Percentiles rank a stretch among this genome's conserved stretches.
phyloP scores from a whole-genome alignment of 495 filamentous ascomycete species.

The Hypomontagnella submonticulosa region DNA sequence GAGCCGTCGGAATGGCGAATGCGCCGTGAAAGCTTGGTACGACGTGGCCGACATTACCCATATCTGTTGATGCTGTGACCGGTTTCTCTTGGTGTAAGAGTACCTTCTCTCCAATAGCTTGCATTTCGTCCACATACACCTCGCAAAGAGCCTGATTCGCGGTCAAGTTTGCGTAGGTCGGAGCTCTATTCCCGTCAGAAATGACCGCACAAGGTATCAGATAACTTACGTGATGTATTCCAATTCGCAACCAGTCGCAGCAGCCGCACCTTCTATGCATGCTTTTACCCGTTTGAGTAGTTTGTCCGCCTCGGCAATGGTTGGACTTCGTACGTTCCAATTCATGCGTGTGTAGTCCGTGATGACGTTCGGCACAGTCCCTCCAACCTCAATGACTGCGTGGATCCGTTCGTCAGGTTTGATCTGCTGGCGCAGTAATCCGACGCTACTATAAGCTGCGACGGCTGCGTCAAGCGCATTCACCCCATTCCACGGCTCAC shows the following conservation, averaged over 20 bases:
- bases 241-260: slow-evolving; percentile 65
- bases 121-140: slow-evolving; percentile 63
- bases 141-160: slow-evolving; percentile 61
- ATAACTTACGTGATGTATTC: slow-evolving; percentile 49
- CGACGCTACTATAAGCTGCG: slow-evolving; percentile 69
- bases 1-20: slow-evolving; percentile 62
- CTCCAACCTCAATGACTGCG: slow-evolving; percentile 59
- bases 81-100: slow-evolving; percentile 55
- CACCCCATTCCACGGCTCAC: slow-evolving; percentile 71
- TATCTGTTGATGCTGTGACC: slow-evolving; percentile 55
- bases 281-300: slow-evolving; percentile 62
- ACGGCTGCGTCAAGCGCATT: slow-evolving; percentile 73
- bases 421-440: slow-evolving; percentile 72
- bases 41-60: slow-evolving; percentile 68
- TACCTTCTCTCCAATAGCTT: slow-evolving; percentile 48
- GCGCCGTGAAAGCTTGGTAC: slow-evolving; percentile 68
- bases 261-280: slow-evolving; percentile 67
- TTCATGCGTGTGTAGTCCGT: slow-evolving; percentile 63
- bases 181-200: slow-evolving; percentile 39
- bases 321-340: slow-evolving; percentile 66
- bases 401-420: slow-evolving; percentile 57
- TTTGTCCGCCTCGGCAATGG: slow-evolving; percentile 53
- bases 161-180: slow-evolving; percentile 64
- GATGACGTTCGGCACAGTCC: slow-evolving; percentile 63
- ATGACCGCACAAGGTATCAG: slow-evolving; percentile 12